Percentiles rank a stretch among this genome's conserved stretches.
These are phyloP conservation scores for Nicotiana tabacum DNA, from an alignment of 257 asterid species.

Conservation along the genomic window DNA sequence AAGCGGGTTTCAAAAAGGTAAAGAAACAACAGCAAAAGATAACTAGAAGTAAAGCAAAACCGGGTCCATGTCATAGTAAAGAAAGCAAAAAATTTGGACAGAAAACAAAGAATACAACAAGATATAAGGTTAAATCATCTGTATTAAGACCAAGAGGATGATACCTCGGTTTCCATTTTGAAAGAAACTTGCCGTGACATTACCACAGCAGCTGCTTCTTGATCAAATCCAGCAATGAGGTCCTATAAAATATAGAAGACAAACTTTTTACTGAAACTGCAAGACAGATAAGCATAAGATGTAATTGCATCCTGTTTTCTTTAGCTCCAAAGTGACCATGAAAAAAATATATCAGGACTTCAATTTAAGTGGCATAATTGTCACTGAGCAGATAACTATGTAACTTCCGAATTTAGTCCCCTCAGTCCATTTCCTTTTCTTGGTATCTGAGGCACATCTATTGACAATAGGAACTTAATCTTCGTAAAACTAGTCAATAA, in stretches of 20 bases:
- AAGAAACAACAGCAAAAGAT: not conserved
- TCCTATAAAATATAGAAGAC: constrained; percentile 51
- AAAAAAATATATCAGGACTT: not conserved
- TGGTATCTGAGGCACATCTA: no score
- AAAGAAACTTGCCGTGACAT: constrained; percentile 93
- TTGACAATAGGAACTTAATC: no score
- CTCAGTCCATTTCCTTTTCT: not conserved
- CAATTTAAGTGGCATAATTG: not conserved
- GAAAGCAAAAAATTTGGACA: constrained; percentile 6
- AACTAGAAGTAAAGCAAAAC: not conserved
- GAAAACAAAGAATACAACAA: not conserved
- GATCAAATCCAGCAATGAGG: constrained; percentile 92
- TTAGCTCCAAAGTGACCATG: not conserved
- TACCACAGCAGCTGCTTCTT: constrained; percentile 97
- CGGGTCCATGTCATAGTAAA: not conserved
- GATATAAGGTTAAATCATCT: not conserved
- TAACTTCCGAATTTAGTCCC: not conserved
- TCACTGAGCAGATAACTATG: not conserved
- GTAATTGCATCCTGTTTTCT: not conserved
- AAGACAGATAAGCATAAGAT: not conserved
- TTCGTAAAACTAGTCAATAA: no score
- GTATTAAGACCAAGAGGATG: constrained; percentile 7
- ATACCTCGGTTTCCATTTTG: constrained; percentile 98
- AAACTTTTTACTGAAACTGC: not conserved
- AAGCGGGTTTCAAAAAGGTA: not conserved